Conservation (phyloP, 2,329 filamentous ascomycete genomes). For the Ophiostoma piceae region DNA sequence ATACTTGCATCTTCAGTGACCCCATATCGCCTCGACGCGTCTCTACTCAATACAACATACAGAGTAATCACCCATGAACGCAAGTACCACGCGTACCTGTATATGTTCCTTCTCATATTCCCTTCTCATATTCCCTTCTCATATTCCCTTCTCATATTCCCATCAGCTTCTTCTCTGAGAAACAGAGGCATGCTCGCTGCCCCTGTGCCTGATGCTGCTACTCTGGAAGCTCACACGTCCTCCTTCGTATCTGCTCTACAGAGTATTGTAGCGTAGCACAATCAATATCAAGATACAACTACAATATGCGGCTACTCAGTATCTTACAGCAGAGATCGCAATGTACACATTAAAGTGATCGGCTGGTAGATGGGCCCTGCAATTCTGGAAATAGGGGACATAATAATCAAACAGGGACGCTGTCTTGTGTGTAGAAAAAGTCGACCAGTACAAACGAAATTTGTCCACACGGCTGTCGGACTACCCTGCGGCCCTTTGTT, state of each 20-base stretch:
- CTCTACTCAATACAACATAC: not conserved
- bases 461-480: conserved; percentile 8
- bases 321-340: not conserved
- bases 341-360: not conserved
- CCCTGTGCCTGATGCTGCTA: not conserved
- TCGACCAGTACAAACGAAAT: not conserved
- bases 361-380: not conserved
- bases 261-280: too few relatives aligned
- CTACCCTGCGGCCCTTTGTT: not conserved
- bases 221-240: too few relatives aligned
- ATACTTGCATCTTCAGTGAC: not conserved
- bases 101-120: not conserved
- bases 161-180: not conserved
- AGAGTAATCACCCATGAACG: not conserved
- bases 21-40: not conserved
- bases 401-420: not conserved
- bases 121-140: not conserved
- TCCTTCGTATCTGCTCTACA: too few relatives aligned
- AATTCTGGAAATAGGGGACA: not conserved
- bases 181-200: not conserved
- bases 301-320: too few relatives aligned
- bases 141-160: not conserved
- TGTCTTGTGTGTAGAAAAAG: not conserved
- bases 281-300: too few relatives aligned
- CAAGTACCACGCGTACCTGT: not conserved